Base-by-base conservation (phyloP, 768 basidiomycete species). In the Leccinum variicolor region DNA sequence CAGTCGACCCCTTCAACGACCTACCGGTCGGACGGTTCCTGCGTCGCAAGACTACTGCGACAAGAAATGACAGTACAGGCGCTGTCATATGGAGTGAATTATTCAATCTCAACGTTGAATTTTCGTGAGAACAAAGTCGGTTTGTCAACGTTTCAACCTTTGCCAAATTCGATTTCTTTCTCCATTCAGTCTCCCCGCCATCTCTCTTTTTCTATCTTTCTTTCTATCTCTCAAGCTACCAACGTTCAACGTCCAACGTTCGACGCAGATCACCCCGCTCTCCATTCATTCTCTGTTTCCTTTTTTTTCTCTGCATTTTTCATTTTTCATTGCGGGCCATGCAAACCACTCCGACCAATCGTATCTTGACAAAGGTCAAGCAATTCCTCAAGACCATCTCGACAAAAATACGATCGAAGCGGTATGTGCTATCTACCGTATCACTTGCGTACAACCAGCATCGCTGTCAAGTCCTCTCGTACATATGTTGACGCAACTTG, bases 361-460 rank as follows among this genome's bases (percentile, higher is more conserved):
- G 54, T 5, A 55, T 71, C 58, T 52, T 67, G 47, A 52, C 57
- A 6, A 54, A 61, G 25, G 58, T 72, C 53, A 58, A 45, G 52
- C 53, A 53, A n/a, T 21, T 63, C 19, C 31, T 73, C 7, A 55
- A 52, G 49, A 14, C 54, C 1, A 11, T 73, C n/a, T 56, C 68
- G 17, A 17, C 56, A 9, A 73, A 46, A 47, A 15, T 68, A 17
- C 59, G 50, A 43, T 43, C 41, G 11, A 43, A 43, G 19, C 19
- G 41, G 70, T 71, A 50, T 55, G 71, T 47, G 34, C 9, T 26
- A n/a, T n/a, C n/a, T n/a, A n/a, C n/a, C n/a, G n/a, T n/a, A 50
- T 33, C 31, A 14, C 15, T 52, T 14, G 13, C 29, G 6, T 2
- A 13, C 29, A 14, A 50, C 7, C 13, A 21, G 11, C 9, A 55